Percentiles rank a stretch among this genome's conserved stretches.
These are phyloP conservation scores for Penicillium nucicola DNA, from an alignment of 495 filamentous ascomycete genomes.

Conservation along the genomic window DNA sequence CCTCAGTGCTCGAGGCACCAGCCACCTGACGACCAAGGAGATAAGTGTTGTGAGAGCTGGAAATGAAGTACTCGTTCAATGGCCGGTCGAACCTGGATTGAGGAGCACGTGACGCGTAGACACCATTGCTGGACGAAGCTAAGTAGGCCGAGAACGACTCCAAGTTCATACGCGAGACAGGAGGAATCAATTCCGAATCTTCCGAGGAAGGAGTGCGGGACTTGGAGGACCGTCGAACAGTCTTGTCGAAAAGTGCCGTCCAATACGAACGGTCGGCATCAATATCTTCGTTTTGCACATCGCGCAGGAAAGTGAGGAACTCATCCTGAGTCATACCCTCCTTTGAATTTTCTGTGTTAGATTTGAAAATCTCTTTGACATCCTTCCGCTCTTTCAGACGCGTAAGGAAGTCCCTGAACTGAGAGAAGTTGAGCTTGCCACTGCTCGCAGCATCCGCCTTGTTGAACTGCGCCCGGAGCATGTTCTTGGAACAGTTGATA, in stretches of 20 bases:
- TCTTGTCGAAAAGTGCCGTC: slow-evolving; percentile 71
- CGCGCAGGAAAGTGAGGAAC: slow-evolving; percentile 72
- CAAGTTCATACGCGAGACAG: slow-evolving; percentile 60
- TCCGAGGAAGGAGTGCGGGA: slow-evolving; percentile 45
- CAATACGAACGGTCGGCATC: slow-evolving; percentile 62
- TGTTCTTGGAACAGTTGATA: slow-evolving; percentile 76
- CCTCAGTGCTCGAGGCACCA: slow-evolving; percentile 86
- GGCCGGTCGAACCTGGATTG: slow-evolving; percentile 70
- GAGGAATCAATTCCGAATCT: slow-evolving; percentile 30
- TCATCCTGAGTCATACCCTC: slow-evolving; percentile 64
- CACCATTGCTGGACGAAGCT: slow-evolving; percentile 65
- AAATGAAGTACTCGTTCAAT: slow-evolving; percentile 96
- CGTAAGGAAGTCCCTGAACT: slow-evolving; percentile 79
- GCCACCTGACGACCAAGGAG: slow-evolving; percentile 86
- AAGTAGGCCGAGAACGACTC: slow-evolving; percentile 74
- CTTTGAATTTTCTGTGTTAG: slow-evolving; percentile 45
- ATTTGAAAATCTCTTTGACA: slow-evolving; percentile 65
- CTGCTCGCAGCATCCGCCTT: slow-evolving; percentile 61
- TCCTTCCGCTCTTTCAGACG: slow-evolving; percentile 82
- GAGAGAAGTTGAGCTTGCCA: slow-evolving; percentile 64
- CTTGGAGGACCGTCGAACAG: slow-evolving; percentile 58
- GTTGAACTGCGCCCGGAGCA: slow-evolving; percentile 71
- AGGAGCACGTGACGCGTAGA: slow-evolving; percentile 54
- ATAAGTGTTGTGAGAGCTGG: slow-evolving; percentile 98
- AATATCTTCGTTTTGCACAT: slow-evolving; percentile 73